Base-by-base conservation (phyloP, 208 protist genomes). In the Wallacemonas sp. region DNA sequence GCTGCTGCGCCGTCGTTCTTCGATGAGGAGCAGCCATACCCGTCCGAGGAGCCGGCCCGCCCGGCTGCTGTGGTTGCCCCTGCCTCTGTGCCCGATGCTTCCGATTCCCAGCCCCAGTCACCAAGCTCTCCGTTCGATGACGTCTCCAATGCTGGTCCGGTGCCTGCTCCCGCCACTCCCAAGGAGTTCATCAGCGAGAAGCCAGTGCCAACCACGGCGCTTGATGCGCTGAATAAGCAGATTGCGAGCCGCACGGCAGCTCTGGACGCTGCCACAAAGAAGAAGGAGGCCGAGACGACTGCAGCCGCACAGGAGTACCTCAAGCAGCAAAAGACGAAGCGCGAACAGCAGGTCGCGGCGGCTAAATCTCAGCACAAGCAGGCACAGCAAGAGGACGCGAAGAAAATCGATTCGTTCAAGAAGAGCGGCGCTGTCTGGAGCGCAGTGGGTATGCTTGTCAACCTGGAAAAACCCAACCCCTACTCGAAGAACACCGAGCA, bases 401-500 rank as follows among this genome's bases (percentile, higher is more conserved):
- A 68, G 61, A 81, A 84, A 42, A 75, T 78, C 33, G 78, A 80
- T 46, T 59, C 71, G 17, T 81, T 69, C 66, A 76, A 81, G 63
- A 86, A 89, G 71, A 81, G 53, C 63, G 83, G 75, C 5, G 73
- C 81, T 15, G 68, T 91, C 44, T 94, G 89, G 89, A 85, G 48
- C 41, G 75, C 71, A 26, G 81, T 94, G n/a, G 79, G 76, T 6
- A 73, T 89, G 63, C 44, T 92, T 27, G 79, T 89, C 19, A 86
- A 92, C 53, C 71, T 94, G 21, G 74, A 79, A 60, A 92, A 87
- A 68, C 75, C 85, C 8, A 94, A 92, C 69, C 66, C 68, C 26
- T 87, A 87, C 66, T 92, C 83, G 22, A 94, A 91, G 63, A 78
- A 70, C 41, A 94, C 89, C 8, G 89, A 94, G 62, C 79, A 78